These are phyloP conservation scores for Rhizopus sp. DNA, from an alignment of 371 early-diverging fungal genomes.

Conservation along the genomic window DNA sequence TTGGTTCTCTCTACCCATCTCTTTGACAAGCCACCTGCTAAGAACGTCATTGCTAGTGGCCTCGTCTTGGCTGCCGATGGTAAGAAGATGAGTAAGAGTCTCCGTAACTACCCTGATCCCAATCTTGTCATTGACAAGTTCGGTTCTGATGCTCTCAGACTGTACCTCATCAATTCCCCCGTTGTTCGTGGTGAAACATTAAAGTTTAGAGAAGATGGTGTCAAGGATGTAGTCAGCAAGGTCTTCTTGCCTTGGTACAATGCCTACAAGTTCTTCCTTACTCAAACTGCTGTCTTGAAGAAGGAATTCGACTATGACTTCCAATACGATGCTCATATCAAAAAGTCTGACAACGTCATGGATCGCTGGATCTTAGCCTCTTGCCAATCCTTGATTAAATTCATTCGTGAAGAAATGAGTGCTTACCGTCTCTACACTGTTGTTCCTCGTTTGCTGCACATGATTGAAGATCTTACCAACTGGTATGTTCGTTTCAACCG, in stretches of 20 bases:
- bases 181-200: constrained; percentile 99
- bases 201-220: constrained; percentile 98
- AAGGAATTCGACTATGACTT: constrained; percentile 85
- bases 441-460: constrained; percentile 85
- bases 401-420: constrained; percentile 91
- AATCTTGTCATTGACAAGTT: constrained; percentile 83
- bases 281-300: constrained; percentile 88
- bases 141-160: constrained; percentile 98
- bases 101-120: constrained; percentile 99
- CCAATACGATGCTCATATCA: constrained; percentile 67
- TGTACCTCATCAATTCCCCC: constrained; percentile 99
- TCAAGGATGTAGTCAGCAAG: constrained; percentile 94
- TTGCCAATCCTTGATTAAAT: constrained; percentile 90
- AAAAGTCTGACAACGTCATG: constrained; percentile 89
- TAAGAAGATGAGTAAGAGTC: constrained; percentile 99
- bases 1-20: constrained; percentile 98
- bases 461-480: constrained; percentile 98
- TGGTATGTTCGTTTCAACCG: constrained; percentile 99
- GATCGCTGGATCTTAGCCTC: constrained; percentile 98
- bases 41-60: constrained; percentile 99
- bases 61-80: constrained; percentile 99
- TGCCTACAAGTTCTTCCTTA: constrained; percentile 95
- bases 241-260: constrained; percentile 99
- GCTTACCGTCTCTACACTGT: constrained; percentile 98
- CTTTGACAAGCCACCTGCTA: constrained; percentile 98